A percentile compares a stretch with the other conserved stretches of the same genome.
Conservation (phyloP, 225 moss, liverwort and hornwort genomes). For the Bryum argenteum region DNA sequence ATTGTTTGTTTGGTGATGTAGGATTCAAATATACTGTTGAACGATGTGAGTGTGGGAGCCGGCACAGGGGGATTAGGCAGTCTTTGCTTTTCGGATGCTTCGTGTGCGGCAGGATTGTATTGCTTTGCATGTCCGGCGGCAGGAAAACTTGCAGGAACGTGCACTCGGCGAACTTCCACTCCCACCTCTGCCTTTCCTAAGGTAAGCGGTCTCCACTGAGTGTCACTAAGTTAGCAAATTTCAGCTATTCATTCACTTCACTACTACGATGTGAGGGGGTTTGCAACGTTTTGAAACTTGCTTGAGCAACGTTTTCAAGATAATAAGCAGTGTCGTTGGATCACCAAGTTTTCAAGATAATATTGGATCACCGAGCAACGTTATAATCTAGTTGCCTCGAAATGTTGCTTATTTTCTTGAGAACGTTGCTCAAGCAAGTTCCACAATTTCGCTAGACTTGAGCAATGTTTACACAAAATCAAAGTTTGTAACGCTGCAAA, state of each 20-base stretch:
- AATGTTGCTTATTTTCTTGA: too few species aligned
- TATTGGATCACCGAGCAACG: too few species aligned
- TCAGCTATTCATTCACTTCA: background rate
- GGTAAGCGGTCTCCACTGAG: conserved; percentile 12
- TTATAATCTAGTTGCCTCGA: too few species aligned
- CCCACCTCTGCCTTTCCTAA: conserved; percentile 52
- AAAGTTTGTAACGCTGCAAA: too few species aligned
- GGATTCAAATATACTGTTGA: background rate
- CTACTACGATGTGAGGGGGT: too few species aligned
- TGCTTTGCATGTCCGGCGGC: conserved; percentile 46
- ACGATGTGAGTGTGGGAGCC: background rate
- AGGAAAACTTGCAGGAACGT: conserved; percentile 25
- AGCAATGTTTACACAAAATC: too few species aligned
- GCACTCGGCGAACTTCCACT: conserved; percentile 45
- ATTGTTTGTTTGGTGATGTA: background rate
- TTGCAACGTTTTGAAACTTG: too few species aligned
- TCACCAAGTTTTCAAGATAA: too few species aligned
- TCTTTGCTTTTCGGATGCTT: conserved; percentile 36
- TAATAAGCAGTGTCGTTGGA: too few species aligned
- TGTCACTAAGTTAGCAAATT: background rate
- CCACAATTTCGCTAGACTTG: too few species aligned
- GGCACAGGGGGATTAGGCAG: conserved; percentile 28
- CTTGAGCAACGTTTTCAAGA: too few species aligned
- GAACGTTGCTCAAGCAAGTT: too few species aligned
- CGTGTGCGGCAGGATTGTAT: conserved; percentile 42